Base-by-base conservation (phyloP, 2,329 filamentous ascomycete genomes). In the Raffaelea arxii region DNA sequence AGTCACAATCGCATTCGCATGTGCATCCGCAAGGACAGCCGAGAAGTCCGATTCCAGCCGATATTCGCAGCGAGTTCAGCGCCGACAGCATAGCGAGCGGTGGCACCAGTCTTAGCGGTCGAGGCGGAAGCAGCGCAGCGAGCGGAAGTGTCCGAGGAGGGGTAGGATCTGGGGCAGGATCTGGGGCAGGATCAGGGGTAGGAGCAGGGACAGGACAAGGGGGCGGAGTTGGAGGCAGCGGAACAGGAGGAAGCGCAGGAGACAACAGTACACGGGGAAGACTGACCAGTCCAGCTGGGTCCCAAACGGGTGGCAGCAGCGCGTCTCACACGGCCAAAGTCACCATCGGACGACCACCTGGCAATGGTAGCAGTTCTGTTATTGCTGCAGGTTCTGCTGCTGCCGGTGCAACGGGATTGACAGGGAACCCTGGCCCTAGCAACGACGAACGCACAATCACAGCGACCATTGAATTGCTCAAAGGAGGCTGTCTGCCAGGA, bases 401-500 rank as follows among this genome's bases (percentile, higher is more conserved):
- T n/a, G 16, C 19, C 6, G 16, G 7, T 6, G 6, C 16, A 12
- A 12, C 14, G 32, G 14, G 19, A 36, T 12, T 12, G 6, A 36
- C 32, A 7, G 32, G 32, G 7, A 18, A 18, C 5, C 39, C 39
- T 2, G 14, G 66, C 47, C n/a, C n/a, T n/a, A 67, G 66, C 48
- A 9, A 36, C 63, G 72, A 78, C 35, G 81, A 84, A 53, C 84
- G 84, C 54, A 91, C 83, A 12, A 95, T 96, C 46, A 94, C 84
- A 2, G 86, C 89, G 2, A 91, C 82, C 1, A 80, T 94, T 45
- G 87, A 95, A 60, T 70, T 95, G 21, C 69, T 86, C 25, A 86
- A 84, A 59, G 84, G 86, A 12, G 92, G 90, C 18, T 94, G 84
- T 59, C 70, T 97, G 14, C 82, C 89, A 0, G 92, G 92, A 16